These are phyloP conservation scores for Leishmania major DNA, from an alignment of 208 protist genomes.

Conservation along the genomic window DNA sequence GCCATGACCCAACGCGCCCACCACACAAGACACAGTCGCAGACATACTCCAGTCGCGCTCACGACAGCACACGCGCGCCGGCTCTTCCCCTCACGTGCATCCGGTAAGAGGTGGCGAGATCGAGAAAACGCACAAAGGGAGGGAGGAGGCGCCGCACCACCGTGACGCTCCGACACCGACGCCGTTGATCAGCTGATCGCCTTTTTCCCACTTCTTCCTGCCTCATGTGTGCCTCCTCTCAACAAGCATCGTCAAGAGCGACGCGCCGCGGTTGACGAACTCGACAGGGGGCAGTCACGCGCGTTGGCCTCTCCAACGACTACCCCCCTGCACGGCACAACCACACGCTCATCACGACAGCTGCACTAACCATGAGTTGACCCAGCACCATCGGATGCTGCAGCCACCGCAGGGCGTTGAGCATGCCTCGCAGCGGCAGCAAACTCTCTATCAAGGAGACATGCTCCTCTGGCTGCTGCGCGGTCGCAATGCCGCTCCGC, in stretches of 20 bases:
- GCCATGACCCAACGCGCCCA: background rate
- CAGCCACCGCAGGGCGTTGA: background rate
- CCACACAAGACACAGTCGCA: background rate
- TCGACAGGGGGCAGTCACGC: background rate
- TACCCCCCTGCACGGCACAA: background rate
- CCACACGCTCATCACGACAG: background rate
- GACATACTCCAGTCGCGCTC: background rate
- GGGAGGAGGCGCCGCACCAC: slow-evolving; percentile 1
- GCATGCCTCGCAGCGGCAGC: background rate
- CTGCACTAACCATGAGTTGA: slow-evolving; percentile 1
- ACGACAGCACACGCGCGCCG: background rate
- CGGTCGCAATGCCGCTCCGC: background rate
- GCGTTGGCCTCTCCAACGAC: background rate
- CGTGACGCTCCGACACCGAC: background rate
- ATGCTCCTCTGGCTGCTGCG: background rate
- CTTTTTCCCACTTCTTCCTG: background rate
- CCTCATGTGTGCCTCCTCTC: background rate
- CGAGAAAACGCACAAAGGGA: background rate
- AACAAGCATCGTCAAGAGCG: background rate
- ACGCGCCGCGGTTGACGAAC: background rate
- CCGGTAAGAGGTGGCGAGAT: background rate
- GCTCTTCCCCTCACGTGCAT: background rate
- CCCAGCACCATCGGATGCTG: slow-evolving; percentile 7
- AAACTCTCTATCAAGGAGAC: background rate
- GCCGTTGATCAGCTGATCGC: background rate